Conservation (phyloP, 257 asterid genomes). For the Hygrophila difformis region DNA sequence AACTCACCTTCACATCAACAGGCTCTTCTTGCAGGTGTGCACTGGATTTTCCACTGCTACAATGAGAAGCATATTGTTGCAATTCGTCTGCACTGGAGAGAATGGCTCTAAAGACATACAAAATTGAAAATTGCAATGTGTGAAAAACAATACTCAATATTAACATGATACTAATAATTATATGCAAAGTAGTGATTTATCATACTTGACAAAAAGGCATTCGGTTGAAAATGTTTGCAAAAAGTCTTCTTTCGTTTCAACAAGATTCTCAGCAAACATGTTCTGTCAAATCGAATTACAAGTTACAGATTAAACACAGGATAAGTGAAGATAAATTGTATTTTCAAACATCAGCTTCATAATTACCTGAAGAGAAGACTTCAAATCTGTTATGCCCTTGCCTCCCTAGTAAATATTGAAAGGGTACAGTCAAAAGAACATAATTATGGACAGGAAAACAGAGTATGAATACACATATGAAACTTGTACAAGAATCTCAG, state of each 20-base stretch:
- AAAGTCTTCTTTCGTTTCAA: slow-evolving; percentile 72
- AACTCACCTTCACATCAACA: slow-evolving; percentile 49
- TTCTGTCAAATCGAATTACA: slow-evolving; percentile 33
- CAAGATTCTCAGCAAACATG: slow-evolving; percentile 80
- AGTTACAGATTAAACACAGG: slow-evolving; percentile 12
- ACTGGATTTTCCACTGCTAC: slow-evolving; percentile 28
- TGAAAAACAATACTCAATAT: slow-evolving; percentile 11
- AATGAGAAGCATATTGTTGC: slow-evolving; percentile 28
- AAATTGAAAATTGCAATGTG: slow-evolving; percentile 14
- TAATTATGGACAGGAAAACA: slow-evolving; percentile 10
- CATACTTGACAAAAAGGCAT: slow-evolving; percentile 57
- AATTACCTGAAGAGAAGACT: slow-evolving; percentile 69
- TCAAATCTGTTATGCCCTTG: slow-evolving; percentile 82
- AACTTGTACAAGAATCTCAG: neutral
- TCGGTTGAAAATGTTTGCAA: slow-evolving; percentile 71
- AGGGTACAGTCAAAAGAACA: slow-evolving; percentile 17
- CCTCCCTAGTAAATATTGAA: slow-evolving; percentile 61
- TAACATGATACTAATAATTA: neutral
- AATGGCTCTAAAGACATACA: slow-evolving; percentile 42
- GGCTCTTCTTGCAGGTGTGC: slow-evolving; percentile 24
- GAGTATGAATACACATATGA: slow-evolving; percentile 9
- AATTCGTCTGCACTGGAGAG: slow-evolving; percentile 47
- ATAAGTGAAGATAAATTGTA: slow-evolving; percentile 9
- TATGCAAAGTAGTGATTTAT: slow-evolving; percentile 7
- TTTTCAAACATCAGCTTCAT: neutral